Percentiles rank a stretch among this genome's conserved stretches.
Evolutionary conservation across 2,329 filamentous ascomycete species (phyloP).

Genomic region (Chaetoscypha palmicola): DNA sequence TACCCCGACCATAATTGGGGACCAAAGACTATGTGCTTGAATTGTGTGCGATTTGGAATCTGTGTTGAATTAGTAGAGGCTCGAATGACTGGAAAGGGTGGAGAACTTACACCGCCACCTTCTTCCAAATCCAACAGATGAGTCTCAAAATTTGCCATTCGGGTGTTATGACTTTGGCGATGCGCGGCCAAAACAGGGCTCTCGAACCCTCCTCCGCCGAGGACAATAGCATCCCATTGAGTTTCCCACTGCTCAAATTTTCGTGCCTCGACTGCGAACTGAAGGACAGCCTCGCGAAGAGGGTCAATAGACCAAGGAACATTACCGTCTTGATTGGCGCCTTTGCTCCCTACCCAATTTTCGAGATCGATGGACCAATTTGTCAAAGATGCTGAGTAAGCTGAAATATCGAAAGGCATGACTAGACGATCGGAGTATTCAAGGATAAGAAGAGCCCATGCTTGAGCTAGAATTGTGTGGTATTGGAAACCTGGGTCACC

Average conservation of each 20-base stretch:
- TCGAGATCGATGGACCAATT: conserved; percentile 61
- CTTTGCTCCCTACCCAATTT: conserved; percentile 53
- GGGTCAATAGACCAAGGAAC: conserved; percentile 36
- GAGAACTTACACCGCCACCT: conserved; percentile 63
- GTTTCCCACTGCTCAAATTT: conserved; percentile 71
- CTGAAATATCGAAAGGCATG: conserved; percentile 70
- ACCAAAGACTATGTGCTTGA: conserved; percentile 86
- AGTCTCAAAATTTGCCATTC: conserved; percentile 76
- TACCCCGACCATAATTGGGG: conserved; percentile 70
- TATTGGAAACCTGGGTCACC: conserved; percentile 79
- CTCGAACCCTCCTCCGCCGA: conserved; percentile 69
- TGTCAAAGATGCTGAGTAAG: conserved; percentile 61
- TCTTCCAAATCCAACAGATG: conserved; percentile 69
- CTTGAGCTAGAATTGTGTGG: conserved; percentile 70
- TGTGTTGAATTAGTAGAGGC: conserved; percentile 31
- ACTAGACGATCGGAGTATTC: conserved; percentile 78
- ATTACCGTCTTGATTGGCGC: conserved; percentile 43
- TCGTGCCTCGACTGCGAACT: conserved; percentile 52
- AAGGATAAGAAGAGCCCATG: conserved; percentile 75
- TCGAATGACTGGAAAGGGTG: background rate
- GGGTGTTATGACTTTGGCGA: conserved; percentile 70
- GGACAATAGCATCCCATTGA: conserved; percentile 66
- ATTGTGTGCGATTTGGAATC: conserved; percentile 83
- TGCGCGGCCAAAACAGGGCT: conserved; percentile 57
- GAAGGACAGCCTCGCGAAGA: conserved; percentile 55